A percentile compares a stretch with the other conserved stretches of the same genome.
Evolutionary conservation across 2,329 filamentous ascomycete species (phyloP).

Genomic region (Apiospora kogelbergensis): DNA sequence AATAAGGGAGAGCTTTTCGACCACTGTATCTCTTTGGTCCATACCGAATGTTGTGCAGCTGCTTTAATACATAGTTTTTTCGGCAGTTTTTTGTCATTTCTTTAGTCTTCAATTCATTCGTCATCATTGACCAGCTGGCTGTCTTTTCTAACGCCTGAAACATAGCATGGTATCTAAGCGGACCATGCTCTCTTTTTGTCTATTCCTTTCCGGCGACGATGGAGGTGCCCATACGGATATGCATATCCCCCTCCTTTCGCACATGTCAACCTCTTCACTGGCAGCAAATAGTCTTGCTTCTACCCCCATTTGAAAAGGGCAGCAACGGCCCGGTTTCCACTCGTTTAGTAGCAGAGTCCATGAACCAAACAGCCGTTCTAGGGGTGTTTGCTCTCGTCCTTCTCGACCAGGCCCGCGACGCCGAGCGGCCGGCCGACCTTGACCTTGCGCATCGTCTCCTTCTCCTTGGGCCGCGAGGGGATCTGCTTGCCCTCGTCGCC

Average conservation of each 20-base stretch:
- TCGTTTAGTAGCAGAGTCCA: not conserved
- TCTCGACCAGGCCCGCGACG: slow-evolving; percentile 76
- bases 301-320: not conserved
- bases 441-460: slow-evolving; percentile 74
- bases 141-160: not conserved
- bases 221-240: not conserved
- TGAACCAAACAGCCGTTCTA: slow-evolving; percentile 16
- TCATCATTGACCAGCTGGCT: not conserved
- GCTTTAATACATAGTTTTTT: too few relatives aligned
- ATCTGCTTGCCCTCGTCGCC: slow-evolving; percentile 29
- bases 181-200: not conserved
- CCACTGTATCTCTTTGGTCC: too few relatives aligned
- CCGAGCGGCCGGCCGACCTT: slow-evolving; percentile 80
- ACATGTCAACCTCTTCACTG: not conserved
- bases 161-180: slow-evolving; percentile 4
- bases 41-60: too few relatives aligned
- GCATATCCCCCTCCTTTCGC: not conserved
- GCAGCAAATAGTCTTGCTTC: not conserved
- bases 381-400: slow-evolving; percentile 58
- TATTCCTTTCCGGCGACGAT: not conserved
- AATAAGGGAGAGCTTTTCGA: too few relatives aligned
- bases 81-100: not conserved
- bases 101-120: not conserved
- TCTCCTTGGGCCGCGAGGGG: slow-evolving; percentile 42
- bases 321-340: not conserved